Percentiles rank a stretch among this genome's conserved stretches.
phyloP scores from a whole-genome alignment of 2,329 filamentous ascomycete genomes.

The Ascochyta rabiei region DNA sequence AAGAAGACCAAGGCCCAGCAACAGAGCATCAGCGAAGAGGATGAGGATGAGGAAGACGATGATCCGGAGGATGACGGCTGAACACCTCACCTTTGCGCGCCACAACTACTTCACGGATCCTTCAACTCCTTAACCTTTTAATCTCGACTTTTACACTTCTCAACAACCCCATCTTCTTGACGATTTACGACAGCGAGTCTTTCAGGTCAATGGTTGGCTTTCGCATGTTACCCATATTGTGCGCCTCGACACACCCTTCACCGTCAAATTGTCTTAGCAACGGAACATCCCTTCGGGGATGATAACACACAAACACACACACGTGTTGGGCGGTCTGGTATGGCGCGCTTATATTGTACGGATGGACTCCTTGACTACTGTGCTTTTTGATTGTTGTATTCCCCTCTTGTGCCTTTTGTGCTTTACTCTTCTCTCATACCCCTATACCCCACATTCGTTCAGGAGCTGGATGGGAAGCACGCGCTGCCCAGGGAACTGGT shows the following conservation, averaged over 20 bases:
- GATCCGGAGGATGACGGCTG: conserved; percentile 57
- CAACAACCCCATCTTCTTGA: conserved; percentile 36
- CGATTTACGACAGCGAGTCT: conserved; percentile 48
- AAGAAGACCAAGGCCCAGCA: conserved; percentile 60
- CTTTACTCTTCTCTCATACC: conserved; percentile 17
- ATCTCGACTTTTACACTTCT: conserved; percentile 28
- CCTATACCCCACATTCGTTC: conserved; percentile 23
- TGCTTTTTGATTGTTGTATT: conserved; percentile 17
- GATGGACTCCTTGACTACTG: conserved; percentile 14
- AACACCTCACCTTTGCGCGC: neutral
- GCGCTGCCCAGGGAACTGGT: conserved; percentile 16
- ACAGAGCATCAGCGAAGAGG: conserved; percentile 58
- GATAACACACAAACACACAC: conserved; percentile 21
- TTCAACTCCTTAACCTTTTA: conserved; percentile 27
- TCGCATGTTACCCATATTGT: conserved; percentile 42
- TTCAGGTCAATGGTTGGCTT: conserved; percentile 37
- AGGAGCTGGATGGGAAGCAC: conserved; percentile 25
- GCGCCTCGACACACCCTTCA: conserved; percentile 29
- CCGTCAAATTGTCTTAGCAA: conserved; percentile 44
- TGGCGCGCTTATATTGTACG: conserved; percentile 10
- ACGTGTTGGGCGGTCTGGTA: conserved; percentile 8
- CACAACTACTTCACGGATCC: conserved; percentile 5
- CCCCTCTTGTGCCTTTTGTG: conserved; percentile 7
- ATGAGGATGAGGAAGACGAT: conserved; percentile 58
- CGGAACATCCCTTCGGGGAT: conserved; percentile 19